phyloP scores from a whole-genome alignment of 148 eudicot species.

The Vaccinium vitisidaea region DNA sequence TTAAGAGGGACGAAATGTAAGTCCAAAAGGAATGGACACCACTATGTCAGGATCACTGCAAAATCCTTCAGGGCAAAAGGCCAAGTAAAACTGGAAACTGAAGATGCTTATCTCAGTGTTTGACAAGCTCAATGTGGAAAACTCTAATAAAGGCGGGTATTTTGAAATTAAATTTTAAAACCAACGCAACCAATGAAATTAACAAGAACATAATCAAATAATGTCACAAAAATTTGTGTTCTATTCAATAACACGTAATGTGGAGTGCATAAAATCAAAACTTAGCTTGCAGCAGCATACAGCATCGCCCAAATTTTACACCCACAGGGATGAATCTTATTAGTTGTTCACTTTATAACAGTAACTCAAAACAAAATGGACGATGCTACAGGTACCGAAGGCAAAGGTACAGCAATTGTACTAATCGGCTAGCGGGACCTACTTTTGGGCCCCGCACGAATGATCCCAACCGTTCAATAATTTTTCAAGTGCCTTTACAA shows the following conservation, averaged over 20 bases:
- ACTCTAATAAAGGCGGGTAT: neutral
- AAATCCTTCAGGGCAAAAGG: neutral
- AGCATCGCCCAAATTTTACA: neutral
- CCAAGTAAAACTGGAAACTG: neutral
- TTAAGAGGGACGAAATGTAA: neutral
- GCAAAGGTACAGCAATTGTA: too few species aligned
- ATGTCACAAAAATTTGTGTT: neutral
- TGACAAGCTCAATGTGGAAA: neutral
- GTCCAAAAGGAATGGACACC: neutral
- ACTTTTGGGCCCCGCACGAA: too few species aligned
- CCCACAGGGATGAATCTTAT: neutral
- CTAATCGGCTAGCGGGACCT: too few species aligned
- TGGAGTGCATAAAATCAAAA: neutral
- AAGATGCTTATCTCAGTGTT: neutral
- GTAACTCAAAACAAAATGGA: neutral
- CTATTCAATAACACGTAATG: neutral
- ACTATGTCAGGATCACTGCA: neutral
- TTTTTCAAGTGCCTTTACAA: too few species aligned
- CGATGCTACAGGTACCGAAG: too few species aligned
- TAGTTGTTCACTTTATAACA: neutral
- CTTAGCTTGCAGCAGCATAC: neutral
- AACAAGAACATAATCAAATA: neutral
- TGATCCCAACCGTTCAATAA: too few species aligned
- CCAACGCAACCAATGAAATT: neutral
- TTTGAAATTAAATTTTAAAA: neutral